A percentile compares a stretch with the other conserved stretches of the same genome.
Conservation (phyloP, 768 basidiomycete genomes). For the Boletus rubescentipes region DNA sequence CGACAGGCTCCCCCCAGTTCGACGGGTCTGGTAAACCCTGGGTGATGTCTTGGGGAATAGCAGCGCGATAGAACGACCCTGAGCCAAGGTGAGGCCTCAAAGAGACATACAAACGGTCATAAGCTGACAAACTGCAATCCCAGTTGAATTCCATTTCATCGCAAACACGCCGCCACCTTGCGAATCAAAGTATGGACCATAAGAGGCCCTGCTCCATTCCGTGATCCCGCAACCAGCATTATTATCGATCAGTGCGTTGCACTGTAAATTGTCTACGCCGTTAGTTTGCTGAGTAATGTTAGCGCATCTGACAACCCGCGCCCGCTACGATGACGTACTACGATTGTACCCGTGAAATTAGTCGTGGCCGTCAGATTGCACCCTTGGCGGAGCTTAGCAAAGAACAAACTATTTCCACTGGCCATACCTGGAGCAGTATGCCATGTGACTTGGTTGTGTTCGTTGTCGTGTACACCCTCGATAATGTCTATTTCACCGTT, state of each 20-base stretch:
- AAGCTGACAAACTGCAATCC: slow-evolving; percentile 70
- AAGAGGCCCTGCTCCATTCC: slow-evolving; percentile 81
- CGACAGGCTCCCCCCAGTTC: slow-evolving; percentile 68
- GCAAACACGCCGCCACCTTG: slow-evolving; percentile 83
- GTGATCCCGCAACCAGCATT: slow-evolving; percentile 78
- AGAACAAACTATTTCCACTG: neutral
- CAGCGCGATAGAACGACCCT: slow-evolving; percentile 85
- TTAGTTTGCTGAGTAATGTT: slow-evolving; percentile 41
- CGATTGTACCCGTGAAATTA: slow-evolving; percentile 62
- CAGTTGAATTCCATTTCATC: slow-evolving; percentile 84
- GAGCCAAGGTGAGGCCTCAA: slow-evolving; percentile 6
- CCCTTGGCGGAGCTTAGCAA: slow-evolving; percentile 36
- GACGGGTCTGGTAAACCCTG: slow-evolving; percentile 62
- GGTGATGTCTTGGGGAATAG: slow-evolving; percentile 66
- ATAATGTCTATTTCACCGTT: slow-evolving; percentile 81
- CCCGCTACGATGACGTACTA: slow-evolving; percentile 42
- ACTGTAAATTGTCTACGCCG: slow-evolving; percentile 50
- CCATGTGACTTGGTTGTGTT: slow-evolving; percentile 84
- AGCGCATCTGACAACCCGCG: neutral
- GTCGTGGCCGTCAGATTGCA: slow-evolving; percentile 55
- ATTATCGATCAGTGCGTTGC: slow-evolving; percentile 48
- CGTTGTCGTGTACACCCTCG: slow-evolving; percentile 82
- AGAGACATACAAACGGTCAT: neutral
- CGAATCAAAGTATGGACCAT: slow-evolving; percentile 78
- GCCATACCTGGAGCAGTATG: slow-evolving; percentile 62